A percentile compares a stretch with the other conserved stretches of the same genome.
Evolutionary conservation across 1,139 yeast species (phyloP).

Genomic region (Pichia sp.): DNA sequence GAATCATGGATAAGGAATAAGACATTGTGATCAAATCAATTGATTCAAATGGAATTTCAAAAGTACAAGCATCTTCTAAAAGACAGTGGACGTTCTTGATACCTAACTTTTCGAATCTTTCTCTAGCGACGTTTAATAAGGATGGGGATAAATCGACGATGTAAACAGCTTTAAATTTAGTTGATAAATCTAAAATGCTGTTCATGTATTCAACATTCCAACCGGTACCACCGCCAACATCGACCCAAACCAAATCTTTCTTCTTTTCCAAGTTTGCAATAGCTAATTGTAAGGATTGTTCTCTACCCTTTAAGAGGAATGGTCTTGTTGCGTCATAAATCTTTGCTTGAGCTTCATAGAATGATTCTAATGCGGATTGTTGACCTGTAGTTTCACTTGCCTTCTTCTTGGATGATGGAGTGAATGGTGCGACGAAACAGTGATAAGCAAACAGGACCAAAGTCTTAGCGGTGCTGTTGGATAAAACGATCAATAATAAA

Average conservation of each 20-base stretch:
- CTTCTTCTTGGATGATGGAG: slow-evolving; percentile 40
- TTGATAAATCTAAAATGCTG: slow-evolving; percentile 44
- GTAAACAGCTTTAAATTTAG: slow-evolving; percentile 62
- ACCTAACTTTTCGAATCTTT: slow-evolving; percentile 51
- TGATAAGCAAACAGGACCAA: slow-evolving; percentile 37
- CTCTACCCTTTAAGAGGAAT: slow-evolving; percentile 66
- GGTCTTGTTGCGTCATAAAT: slow-evolving; percentile 71
- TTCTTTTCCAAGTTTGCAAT: slow-evolving; percentile 48
- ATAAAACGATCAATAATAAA: not conserved
- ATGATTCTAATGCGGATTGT: slow-evolving; percentile 66
- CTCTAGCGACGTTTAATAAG: slow-evolving; percentile 66
- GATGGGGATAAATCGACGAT: slow-evolving; percentile 78
- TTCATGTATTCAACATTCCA: slow-evolving; percentile 78
- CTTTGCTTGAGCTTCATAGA: slow-evolving; percentile 74
- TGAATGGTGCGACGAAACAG: slow-evolving; percentile 72
- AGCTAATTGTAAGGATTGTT: slow-evolving; percentile 60
- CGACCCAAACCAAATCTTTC: slow-evolving; percentile 68
- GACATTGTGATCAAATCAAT: slow-evolving; percentile 77
- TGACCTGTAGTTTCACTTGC: slow-evolving; percentile 44
- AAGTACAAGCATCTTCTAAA: slow-evolving; percentile 76
- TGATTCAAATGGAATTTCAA: slow-evolving; percentile 41
- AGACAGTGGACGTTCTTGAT: slow-evolving; percentile 69
- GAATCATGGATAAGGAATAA: slow-evolving; percentile 82
- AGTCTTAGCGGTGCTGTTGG: slow-evolving; percentile 23
- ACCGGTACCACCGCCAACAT: slow-evolving; percentile 87